Base-by-base conservation (phyloP, 2,329 filamentous ascomycete genomes). In the Emergomyces orientalis region DNA sequence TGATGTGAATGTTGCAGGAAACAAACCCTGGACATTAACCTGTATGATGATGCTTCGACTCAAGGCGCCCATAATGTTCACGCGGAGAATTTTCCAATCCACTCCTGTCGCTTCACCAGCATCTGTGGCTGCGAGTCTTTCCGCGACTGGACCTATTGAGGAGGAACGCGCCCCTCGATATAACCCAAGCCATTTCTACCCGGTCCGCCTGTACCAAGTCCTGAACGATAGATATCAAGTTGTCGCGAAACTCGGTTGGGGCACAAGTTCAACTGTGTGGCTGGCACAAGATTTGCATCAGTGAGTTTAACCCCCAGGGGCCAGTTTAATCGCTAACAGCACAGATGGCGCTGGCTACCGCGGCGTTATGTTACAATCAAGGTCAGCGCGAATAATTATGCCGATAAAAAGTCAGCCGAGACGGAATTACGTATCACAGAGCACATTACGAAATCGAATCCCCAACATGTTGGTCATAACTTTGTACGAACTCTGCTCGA, bases 291-390 rank as follows among this genome's bases (percentile, higher is more conserved):
- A 67, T 54, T 34, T 65, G 19, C 54, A 56, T 37, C 54, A 56
- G 54, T 56, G 32, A 37, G 54, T 37, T 39, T 56, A 2, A 39
- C 17, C 30, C 34, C 32, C 51, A 55, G 27, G 11, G 34, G 14
- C 32, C 54, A n/a, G 30, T 39, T 37, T 22, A 56, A 25, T 37
- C 62, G 54, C 32, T 56, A 39, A 56, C 54, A 25, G 2, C 8
- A 56, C 32, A 71, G 70, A 37, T 69, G 69, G 67, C 65, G 65
- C 43, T 71, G 68, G 69, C 67, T 66, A 55, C 64, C 65, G 30
- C 30, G 63, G 30, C 66, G 64, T 63, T 76, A 74, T 66, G 70
- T 75, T 13, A 70, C 74, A 11, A 67, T 76, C 64, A 77, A 75
- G 63, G 68, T 73, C 34, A 71, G 71, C 34, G 69, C 71, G 54